Conservation (phyloP, 2,329 filamentous ascomycete species). For the Aspergillus sp. region DNA sequence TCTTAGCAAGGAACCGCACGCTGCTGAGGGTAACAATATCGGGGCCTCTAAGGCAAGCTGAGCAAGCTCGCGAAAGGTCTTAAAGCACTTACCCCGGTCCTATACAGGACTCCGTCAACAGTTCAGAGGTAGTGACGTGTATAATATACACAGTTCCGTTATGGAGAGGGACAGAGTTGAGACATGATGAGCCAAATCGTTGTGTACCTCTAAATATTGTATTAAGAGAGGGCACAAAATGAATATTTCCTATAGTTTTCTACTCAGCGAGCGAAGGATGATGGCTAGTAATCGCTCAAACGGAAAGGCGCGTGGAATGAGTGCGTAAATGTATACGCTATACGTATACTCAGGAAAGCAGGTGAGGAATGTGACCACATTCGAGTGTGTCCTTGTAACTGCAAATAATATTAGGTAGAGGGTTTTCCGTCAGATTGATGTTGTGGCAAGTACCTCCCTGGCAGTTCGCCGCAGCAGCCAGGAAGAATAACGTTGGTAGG, state of each 20-base stretch:
- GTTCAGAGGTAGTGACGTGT: not conserved
- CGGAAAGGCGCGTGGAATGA: not conserved
- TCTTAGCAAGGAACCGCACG: constrained; percentile 2
- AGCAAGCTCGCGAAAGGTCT: not conserved
- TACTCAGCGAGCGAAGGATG: not conserved
- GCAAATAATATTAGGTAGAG: not conserved
- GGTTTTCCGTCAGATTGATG: constrained; percentile 2
- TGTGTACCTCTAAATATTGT: not conserved
- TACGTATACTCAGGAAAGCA: not conserved
- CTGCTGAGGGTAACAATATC: not conserved
- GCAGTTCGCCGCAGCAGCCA: constrained; percentile 5
- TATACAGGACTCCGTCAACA: not conserved
- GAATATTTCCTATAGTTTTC: not conserved
- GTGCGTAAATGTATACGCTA: not conserved
- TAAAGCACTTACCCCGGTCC: constrained; percentile 4
- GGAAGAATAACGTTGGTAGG: constrained; percentile 6
- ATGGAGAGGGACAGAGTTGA: not conserved
- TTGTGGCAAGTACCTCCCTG: constrained; percentile 5
- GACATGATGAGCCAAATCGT: constrained; percentile 3
- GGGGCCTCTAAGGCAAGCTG: constrained; percentile 1
- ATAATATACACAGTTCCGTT: not conserved
- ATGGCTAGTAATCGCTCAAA: not conserved
- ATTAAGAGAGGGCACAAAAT: not conserved
- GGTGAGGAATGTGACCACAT: constrained; percentile 1
- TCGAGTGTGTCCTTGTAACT: not conserved